A percentile compares a stretch with the other conserved stretches of the same genome.
Conservation (phyloP, 495 filamentous ascomycete species). For the Penicillium psychrofluorescens region DNA sequence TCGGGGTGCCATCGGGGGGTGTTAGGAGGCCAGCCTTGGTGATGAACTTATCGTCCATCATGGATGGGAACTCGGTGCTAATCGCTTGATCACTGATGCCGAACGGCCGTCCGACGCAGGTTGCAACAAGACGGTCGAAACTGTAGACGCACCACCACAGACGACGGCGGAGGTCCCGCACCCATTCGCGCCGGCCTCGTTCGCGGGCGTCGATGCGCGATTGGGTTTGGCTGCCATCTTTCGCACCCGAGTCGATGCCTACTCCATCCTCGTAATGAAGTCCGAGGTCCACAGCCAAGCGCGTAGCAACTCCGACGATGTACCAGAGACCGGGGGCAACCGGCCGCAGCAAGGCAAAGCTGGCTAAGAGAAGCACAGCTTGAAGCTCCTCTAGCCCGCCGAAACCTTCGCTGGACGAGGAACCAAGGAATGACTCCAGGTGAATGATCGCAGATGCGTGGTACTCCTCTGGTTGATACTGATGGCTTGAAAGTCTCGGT, state of each 20-base stretch:
- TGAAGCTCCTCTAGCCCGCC: slow-evolving; percentile 88
- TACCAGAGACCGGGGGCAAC: slow-evolving; percentile 96
- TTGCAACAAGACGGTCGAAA: slow-evolving; percentile 83
- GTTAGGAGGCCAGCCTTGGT: slow-evolving; percentile 69
- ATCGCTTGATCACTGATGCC: slow-evolving; percentile 91
- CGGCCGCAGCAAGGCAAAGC: slow-evolving; percentile 83
- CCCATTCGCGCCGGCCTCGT: slow-evolving; percentile 74
- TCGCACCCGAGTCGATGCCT: slow-evolving; percentile 46
- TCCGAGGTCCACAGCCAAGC: slow-evolving; percentile 84
- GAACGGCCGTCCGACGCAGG: slow-evolving; percentile 88
- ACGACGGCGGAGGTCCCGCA: slow-evolving; percentile 76
- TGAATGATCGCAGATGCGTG: slow-evolving; percentile 91
- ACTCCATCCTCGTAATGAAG: slow-evolving; percentile 88
- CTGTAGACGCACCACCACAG: slow-evolving; percentile 98
- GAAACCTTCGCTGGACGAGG: slow-evolving; percentile 52
- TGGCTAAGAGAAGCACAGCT: slow-evolving; percentile 80
- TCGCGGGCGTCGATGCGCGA: slow-evolving; percentile 46
- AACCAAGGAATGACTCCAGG: slow-evolving; percentile 77
- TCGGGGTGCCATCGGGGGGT: slow-evolving; percentile 48
- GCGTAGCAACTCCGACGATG: slow-evolving; percentile 87
- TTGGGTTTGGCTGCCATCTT: slow-evolving; percentile 27
- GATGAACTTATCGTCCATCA: slow-evolving; percentile 83
- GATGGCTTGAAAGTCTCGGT: slow-evolving; percentile 47
- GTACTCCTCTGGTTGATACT: slow-evolving; percentile 89
- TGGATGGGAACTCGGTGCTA: slow-evolving; percentile 85